Base-by-base conservation (phyloP, 2,329 filamentous ascomycete genomes). In the Fusarium sp. region DNA sequence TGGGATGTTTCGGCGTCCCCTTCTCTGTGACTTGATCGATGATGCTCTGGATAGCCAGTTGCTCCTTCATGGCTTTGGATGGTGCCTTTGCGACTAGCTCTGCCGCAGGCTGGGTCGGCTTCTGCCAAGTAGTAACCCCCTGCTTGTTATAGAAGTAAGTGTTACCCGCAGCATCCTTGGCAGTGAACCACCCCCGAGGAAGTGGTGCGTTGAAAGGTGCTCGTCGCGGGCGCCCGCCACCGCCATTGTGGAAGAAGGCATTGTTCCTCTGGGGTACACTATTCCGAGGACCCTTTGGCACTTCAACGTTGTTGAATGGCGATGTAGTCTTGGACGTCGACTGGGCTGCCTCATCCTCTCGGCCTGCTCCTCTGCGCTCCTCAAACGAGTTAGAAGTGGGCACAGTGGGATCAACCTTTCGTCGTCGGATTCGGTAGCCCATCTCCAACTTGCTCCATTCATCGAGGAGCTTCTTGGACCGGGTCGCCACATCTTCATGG, bases 361-460 rank as follows among this genome's bases (percentile, higher is more conserved):
- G 84, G 42, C 83, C 82, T 67, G 84, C 80, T 52, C 79, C 81
- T 66, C 93, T 91, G 64, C 93, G 93, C 77, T 90, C 87, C 73
- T 91, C 90, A 27, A 89, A 90, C 29, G 89, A 87, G 75, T 90
- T 90, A 34, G 88, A 85, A 52, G 86, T 77, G 20, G 85, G 84
- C 57, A 87, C 89, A 73, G 91, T 91, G 29, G 92, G 91, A 80
- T 96, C 94, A 67, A 93, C 85, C 85, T 97, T 97, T 85, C 96
- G 94, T 66, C 96, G 91, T 40, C 94, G 94, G 79, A 99, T 99
- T 69, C 96, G 92, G 83, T 98, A 99, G 8, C 91, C 96, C 38
- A 97, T 89, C 81, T 98, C 93, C 58, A 99, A 86, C 77, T 94
- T 95, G 80, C 93, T 93, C 96, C 96, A 99, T 74, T 92, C 92